These are phyloP conservation scores for Brettanomyces anomalus DNA, from an alignment of 805 yeast species.

Conservation along the genomic window DNA sequence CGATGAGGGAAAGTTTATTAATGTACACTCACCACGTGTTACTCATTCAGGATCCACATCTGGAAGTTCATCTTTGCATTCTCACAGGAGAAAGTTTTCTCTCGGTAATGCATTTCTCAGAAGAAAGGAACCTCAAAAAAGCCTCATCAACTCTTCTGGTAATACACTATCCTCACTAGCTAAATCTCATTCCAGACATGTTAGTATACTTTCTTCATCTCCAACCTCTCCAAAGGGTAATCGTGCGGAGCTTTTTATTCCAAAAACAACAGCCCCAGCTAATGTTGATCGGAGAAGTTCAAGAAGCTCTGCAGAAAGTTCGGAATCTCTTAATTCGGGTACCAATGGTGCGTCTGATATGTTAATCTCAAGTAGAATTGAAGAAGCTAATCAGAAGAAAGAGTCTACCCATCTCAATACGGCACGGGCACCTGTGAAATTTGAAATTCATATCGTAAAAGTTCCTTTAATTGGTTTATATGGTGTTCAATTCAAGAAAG, in stretches of 20 bases:
- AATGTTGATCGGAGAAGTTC: slow-evolving; percentile 20
- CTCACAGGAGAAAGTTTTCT: slow-evolving; percentile 54
- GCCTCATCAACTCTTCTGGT: not conserved
- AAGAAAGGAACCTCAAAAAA: slow-evolving; percentile 29
- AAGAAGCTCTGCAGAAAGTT: slow-evolving; percentile 36
- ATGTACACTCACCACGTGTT: not conserved
- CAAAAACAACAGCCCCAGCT: slow-evolving; percentile 31
- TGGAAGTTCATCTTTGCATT: slow-evolving; percentile 1
- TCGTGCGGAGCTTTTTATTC: slow-evolving; percentile 33
- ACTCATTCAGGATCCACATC: slow-evolving; percentile 1
- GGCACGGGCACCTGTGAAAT: slow-evolving; percentile 58
- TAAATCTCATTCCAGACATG: too few relatives aligned
- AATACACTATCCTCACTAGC: not conserved
- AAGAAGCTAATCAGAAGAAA: slow-evolving; percentile 29
- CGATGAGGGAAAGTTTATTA: not conserved
- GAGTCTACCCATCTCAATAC: not conserved
- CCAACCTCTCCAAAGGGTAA: not conserved
- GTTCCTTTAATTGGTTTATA: slow-evolving; percentile 84
- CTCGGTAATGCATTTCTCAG: slow-evolving; percentile 49
- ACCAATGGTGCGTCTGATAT: slow-evolving; percentile 45
- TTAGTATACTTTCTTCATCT: not conserved
- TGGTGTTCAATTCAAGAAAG: slow-evolving; percentile 92
- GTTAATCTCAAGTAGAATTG: slow-evolving; percentile 51
- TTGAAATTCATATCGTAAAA: slow-evolving; percentile 87
- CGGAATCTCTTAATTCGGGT: slow-evolving; percentile 55